Evolutionary conservation across 164 flowering plant genomes (phyloP).

Genomic region (Magnolia kwangsiensis): DNA sequence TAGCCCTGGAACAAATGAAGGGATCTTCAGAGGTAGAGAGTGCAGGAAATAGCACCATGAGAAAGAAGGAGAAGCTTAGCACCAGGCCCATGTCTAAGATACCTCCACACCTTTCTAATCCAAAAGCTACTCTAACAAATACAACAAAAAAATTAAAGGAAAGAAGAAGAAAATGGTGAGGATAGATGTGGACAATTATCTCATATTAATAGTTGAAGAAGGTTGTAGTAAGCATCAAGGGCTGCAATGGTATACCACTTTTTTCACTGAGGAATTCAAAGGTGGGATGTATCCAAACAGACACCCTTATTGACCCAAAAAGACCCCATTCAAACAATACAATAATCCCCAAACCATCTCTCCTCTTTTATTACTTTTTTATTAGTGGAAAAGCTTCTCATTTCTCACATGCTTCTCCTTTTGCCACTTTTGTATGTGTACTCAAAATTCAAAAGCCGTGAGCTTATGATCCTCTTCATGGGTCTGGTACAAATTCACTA

Average conservation of each 20-base stretch:
- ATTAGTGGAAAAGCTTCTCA: not conserved
- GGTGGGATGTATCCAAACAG: not conserved
- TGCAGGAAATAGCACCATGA: conserved; percentile 41
- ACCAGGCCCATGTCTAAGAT: conserved; percentile 11
- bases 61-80: conserved; percentile 3
- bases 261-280: not conserved
- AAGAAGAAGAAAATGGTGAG: not conserved
- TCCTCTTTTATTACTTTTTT: not conserved
- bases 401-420: too few species aligned
- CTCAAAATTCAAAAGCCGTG: too few species aligned
- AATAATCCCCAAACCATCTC: conserved; percentile 4
- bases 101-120: not conserved
- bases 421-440: too few species aligned
- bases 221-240: not conserved
- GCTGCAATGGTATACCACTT: not conserved
- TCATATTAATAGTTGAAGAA: not conserved
- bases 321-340: not conserved
- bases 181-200: not conserved
- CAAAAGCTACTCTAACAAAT: not conserved
- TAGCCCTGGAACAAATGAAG: conserved; percentile 56
- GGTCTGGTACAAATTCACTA: too few species aligned
- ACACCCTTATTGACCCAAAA: conserved; percentile 19
- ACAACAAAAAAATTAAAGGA: not conserved
- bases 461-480: too few species aligned
- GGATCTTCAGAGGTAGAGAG: conserved; percentile 34